Conservation (phyloP, 2,329 filamentous ascomycete species). For the Metarhizium sp. region DNA sequence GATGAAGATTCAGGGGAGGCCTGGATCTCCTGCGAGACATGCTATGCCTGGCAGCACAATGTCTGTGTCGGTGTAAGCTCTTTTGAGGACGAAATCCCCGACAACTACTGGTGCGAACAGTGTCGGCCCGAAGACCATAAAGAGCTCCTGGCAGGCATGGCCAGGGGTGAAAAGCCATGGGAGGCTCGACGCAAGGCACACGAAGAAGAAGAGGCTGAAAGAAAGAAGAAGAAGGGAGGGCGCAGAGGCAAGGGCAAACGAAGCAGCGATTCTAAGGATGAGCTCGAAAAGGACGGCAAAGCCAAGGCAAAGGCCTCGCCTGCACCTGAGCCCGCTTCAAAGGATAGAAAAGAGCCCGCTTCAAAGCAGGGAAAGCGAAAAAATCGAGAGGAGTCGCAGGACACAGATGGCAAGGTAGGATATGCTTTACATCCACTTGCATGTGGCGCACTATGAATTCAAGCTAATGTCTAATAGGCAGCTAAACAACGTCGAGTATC, state of each 20-base stretch:
- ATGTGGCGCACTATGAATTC: too few species aligned
- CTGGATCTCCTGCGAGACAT: conserved; percentile 94
- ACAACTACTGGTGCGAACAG: conserved; percentile 85
- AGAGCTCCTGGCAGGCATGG: conserved; percentile 68
- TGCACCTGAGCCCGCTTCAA: conserved; percentile 29
- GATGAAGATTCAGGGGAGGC: conserved; percentile 79
- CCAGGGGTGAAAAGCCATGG: conserved; percentile 79
- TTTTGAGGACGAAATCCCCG: conserved; percentile 68
- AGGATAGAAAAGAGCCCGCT: conserved; percentile 37
- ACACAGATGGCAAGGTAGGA: conserved; percentile 40
- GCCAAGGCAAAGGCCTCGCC: conserved; percentile 29
- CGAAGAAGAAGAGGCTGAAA: conserved; percentile 52
- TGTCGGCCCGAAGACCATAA: conserved; percentile 80
- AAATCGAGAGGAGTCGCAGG: conserved; percentile 45
- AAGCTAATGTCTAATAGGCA: conserved; percentile 21
- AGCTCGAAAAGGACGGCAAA: conserved; percentile 37
- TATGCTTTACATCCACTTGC: not conserved
- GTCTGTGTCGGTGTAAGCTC: conserved; percentile 82
- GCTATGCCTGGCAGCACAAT: conserved; percentile 94
- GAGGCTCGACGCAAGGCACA: conserved; percentile 56
- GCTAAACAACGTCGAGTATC: conserved; percentile 44
- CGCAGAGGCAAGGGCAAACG: conserved; percentile 58
- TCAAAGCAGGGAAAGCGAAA: conserved; percentile 47
- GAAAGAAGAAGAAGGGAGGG: conserved; percentile 47
- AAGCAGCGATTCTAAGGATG: conserved; percentile 55